phyloP scores from a whole-genome alignment of 2,329 filamentous ascomycete genomes.

The Ophiocordyceps camponoti-floridani region DNA sequence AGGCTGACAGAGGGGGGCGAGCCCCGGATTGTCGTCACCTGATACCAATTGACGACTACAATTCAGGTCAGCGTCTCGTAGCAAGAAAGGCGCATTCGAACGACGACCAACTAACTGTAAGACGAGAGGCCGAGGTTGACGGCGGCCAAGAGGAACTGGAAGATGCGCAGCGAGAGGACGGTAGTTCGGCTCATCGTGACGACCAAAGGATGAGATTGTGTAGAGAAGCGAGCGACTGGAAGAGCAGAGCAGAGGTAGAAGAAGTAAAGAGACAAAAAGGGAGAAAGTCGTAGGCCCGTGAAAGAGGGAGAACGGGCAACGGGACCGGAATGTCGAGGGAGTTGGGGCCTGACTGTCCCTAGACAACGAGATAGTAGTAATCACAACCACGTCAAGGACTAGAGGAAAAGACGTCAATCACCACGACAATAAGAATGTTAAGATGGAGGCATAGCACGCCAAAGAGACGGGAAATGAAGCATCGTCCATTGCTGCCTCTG shows the following conservation, averaged over 20 bases:
- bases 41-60: slow-evolving; percentile 42
- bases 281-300: no score
- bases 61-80: not conserved
- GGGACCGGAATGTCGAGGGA: not conserved
- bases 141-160: slow-evolving; percentile 5
- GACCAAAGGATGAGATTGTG: not conserved
- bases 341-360: no score
- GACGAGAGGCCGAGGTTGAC: slow-evolving; percentile 6
- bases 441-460: no score
- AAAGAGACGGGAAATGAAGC: not conserved
- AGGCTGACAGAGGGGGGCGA: slow-evolving; percentile 41
- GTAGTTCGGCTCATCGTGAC: slow-evolving; percentile 5
- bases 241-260: not conserved
- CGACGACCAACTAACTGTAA: slow-evolving; percentile 6
- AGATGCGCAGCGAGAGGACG: slow-evolving; percentile 4
- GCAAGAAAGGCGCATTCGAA: not conserved
- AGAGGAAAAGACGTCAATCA: no score
- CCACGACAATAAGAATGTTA: no score
- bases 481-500: not conserved
- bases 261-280: not conserved
- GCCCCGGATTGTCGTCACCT: slow-evolving; percentile 30
- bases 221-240: not conserved
- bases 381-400: not conserved
- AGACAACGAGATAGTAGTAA: not conserved
- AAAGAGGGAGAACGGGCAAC: not conserved